These are phyloP conservation scores for Botrytis byssoidea DNA, from an alignment of 2,329 filamentous ascomycete species.

Conservation along the genomic window DNA sequence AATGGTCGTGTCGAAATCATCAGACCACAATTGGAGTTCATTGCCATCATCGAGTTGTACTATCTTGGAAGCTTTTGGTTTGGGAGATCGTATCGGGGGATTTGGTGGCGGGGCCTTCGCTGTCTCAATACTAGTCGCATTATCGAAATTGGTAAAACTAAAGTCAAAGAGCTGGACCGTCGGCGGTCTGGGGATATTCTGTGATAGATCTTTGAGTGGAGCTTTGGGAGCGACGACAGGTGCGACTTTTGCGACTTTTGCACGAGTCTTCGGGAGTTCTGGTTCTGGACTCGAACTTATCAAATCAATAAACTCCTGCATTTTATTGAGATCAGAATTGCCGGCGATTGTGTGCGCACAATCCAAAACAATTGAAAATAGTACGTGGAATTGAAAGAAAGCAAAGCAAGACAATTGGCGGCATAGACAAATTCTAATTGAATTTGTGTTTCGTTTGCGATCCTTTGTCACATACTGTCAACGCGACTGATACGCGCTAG, in stretches of 20 bases:
- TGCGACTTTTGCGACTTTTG: conserved; percentile 7
- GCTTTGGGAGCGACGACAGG: neutral
- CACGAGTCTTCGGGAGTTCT: neutral
- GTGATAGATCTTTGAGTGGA: neutral
- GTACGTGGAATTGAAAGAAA: too few relatives aligned
- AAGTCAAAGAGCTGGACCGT: neutral
- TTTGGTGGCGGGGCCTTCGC: neutral
- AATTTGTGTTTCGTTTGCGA: neutral
- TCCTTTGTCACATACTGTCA: neutral
- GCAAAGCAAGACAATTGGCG: neutral
- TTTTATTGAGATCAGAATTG: neutral
- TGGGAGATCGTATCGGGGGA: neutral
- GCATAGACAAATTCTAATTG: neutral
- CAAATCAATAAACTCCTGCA: conserved; percentile 6
- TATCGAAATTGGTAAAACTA: neutral
- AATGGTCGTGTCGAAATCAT: conserved; percentile 45
- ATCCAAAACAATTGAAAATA: too few relatives aligned
- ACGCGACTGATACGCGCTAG: neutral
- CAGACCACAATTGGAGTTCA: conserved; percentile 11
- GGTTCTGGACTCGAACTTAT: conserved; percentile 17
- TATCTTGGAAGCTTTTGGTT: neutral
- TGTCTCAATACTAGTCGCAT: neutral
- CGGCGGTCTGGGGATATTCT: neutral
- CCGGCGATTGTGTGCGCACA: neutral
- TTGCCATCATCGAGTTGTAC: conserved; percentile 2